A percentile compares a stretch with the other conserved stretches of the same genome.
Evolutionary conservation across 345 rosid genomes (phyloP).

Genomic region (Eucalyptus microcorys): DNA sequence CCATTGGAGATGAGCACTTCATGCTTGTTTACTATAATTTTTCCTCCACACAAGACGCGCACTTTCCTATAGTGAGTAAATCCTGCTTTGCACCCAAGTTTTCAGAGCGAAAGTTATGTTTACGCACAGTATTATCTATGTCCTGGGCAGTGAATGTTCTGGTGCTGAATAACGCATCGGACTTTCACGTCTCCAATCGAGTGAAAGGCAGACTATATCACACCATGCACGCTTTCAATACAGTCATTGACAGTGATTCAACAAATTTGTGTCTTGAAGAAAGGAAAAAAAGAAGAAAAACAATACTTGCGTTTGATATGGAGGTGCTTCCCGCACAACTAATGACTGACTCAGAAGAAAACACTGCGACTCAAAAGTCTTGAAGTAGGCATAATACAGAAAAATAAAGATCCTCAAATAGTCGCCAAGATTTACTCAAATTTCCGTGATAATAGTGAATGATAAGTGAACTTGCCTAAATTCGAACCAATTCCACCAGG

Average conservation of each 20-base stretch:
- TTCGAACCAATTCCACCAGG: background rate
- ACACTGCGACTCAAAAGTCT: background rate
- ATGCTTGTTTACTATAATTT: background rate
- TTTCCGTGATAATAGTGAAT: background rate
- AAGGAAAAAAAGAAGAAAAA: background rate
- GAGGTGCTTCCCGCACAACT: background rate
- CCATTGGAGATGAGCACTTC: background rate
- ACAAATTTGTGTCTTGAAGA: background rate
- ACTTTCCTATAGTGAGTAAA: background rate
- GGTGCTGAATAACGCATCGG: background rate
- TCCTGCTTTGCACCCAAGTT: background rate
- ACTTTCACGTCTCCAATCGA: background rate
- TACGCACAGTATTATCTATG: background rate
- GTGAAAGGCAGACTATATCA: background rate
- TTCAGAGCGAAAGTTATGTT: background rate
- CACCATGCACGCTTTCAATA: background rate
- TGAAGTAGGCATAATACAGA: background rate
- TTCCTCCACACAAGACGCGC: background rate
- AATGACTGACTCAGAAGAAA: background rate
- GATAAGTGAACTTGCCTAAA: background rate
- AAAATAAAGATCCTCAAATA: background rate
- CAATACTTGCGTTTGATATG: background rate
- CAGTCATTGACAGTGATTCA: background rate
- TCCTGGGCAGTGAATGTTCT: background rate
- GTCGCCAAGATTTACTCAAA: background rate